phyloP scores from a whole-genome alignment of 805 yeast species.

The Isabelozyma heimii region DNA sequence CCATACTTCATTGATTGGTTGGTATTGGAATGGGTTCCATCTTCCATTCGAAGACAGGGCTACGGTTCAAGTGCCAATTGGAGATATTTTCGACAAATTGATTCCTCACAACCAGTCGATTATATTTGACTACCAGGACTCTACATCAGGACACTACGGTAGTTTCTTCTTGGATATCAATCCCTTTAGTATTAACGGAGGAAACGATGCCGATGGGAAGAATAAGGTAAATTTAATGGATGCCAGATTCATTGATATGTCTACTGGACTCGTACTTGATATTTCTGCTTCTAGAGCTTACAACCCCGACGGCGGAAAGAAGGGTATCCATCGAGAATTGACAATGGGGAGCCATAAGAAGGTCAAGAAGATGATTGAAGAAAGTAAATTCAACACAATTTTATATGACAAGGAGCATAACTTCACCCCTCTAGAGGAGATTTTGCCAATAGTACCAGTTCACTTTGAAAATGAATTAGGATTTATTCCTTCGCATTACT shows the following conservation, averaged over 20 bases:
- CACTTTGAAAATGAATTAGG: slow-evolving; percentile 1
- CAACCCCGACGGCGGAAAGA: background rate
- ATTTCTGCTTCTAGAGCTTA: slow-evolving; percentile 9
- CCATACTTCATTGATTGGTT: background rate
- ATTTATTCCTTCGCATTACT: background rate
- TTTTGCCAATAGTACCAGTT: background rate
- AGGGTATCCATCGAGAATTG: slow-evolving; percentile 9
- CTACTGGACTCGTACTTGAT: slow-evolving; percentile 14
- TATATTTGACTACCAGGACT: slow-evolving; percentile 7
- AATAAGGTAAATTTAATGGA: slow-evolving; percentile 9
- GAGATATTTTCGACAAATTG: background rate
- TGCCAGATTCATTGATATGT: slow-evolving; percentile 16
- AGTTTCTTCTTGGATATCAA: slow-evolving; percentile 1
- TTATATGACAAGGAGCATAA: background rate
- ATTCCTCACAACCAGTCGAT: background rate
- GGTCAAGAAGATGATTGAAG: slow-evolving; percentile 3
- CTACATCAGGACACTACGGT: slow-evolving; percentile 3
- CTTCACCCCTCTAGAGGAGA: background rate
- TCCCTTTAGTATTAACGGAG: background rate
- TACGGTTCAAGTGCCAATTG: background rate
- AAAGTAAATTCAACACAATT: background rate
- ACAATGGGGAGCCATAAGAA: slow-evolving; percentile 1
- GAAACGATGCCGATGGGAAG: background rate
- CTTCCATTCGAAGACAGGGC: background rate
- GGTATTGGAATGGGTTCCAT: slow-evolving; percentile 4